A percentile compares a stretch with the other conserved stretches of the same genome.
These are phyloP conservation scores for Ajuga chamaepitys DNA, from an alignment of 257 asterid species.

Conservation along the genomic window DNA sequence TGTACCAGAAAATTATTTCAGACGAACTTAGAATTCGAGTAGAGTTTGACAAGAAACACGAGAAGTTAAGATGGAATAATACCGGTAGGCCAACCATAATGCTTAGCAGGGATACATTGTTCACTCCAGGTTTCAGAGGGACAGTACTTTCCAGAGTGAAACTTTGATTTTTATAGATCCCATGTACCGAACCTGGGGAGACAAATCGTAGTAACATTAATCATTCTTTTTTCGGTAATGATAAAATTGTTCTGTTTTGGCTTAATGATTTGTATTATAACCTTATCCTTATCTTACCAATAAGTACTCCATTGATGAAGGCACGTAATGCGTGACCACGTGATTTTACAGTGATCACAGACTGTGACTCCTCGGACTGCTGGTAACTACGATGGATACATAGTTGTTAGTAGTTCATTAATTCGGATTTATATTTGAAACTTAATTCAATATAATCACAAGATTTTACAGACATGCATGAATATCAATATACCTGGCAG, in stretches of 20 bases:
- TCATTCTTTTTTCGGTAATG: neutral
- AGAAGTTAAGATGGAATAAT: neutral
- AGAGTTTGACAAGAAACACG: neutral
- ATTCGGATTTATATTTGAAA: neutral
- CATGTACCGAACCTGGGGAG: constrained; percentile 58
- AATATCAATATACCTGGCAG: constrained; percentile 34
- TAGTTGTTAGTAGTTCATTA: constrained; percentile 5
- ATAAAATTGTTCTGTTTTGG: neutral
- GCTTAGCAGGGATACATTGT: constrained; percentile 70
- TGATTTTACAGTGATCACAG: constrained; percentile 43
- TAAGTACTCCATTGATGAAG: constrained; percentile 52
- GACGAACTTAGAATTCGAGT: neutral
- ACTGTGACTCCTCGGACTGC: constrained; percentile 22
- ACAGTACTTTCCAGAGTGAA: constrained; percentile 31
- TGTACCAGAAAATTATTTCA: no score
- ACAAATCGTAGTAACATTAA: neutral
- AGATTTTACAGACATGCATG: neutral
- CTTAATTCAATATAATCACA: neutral
- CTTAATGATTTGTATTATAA: neutral
- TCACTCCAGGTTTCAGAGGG: constrained; percentile 38
- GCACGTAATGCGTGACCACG: constrained; percentile 62
- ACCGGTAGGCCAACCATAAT: constrained; percentile 80
- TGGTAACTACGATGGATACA: constrained; percentile 32
- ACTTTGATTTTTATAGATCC: constrained; percentile 25
- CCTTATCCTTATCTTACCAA: constrained; percentile 30